Evolutionary conservation across 768 basidiomycete genomes (phyloP), one percentile per base, ranked within the genome.

Genomic region (Boletus tylopilopsis): DNA sequence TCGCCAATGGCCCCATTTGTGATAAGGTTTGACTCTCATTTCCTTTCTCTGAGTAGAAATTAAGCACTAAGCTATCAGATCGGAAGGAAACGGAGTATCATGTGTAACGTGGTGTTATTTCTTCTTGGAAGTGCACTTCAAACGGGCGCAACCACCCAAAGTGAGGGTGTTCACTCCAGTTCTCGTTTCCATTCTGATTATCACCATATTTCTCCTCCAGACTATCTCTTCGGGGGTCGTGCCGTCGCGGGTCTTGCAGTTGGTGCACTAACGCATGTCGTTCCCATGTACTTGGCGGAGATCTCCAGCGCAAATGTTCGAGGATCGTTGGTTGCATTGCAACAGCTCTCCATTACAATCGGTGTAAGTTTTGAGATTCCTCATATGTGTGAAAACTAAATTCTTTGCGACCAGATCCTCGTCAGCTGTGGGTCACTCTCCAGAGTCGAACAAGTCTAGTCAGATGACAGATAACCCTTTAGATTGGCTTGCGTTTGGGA

Each of bases 221-320:
- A 23, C 18, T 57, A 64, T 42, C 58, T 67, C 15, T 67, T 67
- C 56, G 54, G 59, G 37, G 50, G 71, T 44, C 55, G 70, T 50
- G 59, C 67, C 23, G 58, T 61, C 15, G 50, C 53, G 3, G 60
- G 56, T 29, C 35, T 55, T 15, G 43, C 56, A 9, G 51, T 59
- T 2, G 59, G 63, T 32, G 55, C 55, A 25, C 33, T 62, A 47
- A 62, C 61, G 12, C 58, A 59, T 16, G 57, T 61, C 32, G 45
- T 68, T 21, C 61, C 59, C 16, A 71, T 71, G 58, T 71, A 71
- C 41, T 45, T 71, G 50, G 71, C 69, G 36, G 70, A 71, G 55
- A 72, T 72, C 24, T 71, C 70, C 2, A 71, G 66, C n/a, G 61
- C 67, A 10, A 71, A 71, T 18, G 50, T 71, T 23, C 68, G 71